phyloP scores from a whole-genome alignment of 345 rosid species.

The Murraya paniculata region DNA sequence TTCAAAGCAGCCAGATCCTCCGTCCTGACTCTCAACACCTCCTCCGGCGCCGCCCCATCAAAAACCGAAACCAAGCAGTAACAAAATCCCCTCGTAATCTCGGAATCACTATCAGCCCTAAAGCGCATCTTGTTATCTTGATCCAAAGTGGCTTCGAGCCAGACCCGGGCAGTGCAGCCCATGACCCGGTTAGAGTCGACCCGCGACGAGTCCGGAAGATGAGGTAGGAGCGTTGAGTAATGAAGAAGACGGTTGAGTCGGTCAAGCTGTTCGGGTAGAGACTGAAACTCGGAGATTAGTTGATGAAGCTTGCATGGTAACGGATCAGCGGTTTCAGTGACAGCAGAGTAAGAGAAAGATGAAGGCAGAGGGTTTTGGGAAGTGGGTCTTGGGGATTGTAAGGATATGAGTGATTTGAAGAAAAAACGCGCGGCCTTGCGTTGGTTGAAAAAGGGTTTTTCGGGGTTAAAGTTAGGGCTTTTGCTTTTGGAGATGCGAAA shows the following conservation, averaged over 20 bases:
- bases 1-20: slow-evolving; percentile 71
- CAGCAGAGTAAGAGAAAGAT: slow-evolving; percentile 55
- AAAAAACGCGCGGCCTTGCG: slow-evolving; percentile 15
- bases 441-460: slow-evolving; percentile 26
- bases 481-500: slow-evolving; percentile 26
- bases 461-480: slow-evolving; percentile 25
- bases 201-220: slow-evolving; percentile 53
- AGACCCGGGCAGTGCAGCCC: slow-evolving; percentile 95
- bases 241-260: slow-evolving; percentile 72
- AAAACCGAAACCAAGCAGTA: slow-evolving; percentile 66
- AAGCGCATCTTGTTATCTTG: slow-evolving; percentile 67
- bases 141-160: slow-evolving; percentile 72
- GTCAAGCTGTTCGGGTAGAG: slow-evolving; percentile 55
- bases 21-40: slow-evolving; percentile 63
- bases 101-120: slow-evolving; percentile 83
- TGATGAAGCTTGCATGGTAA: slow-evolving; percentile 47
- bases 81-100: slow-evolving; percentile 76
- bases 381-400: slow-evolving; percentile 29
- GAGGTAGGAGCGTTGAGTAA: slow-evolving; percentile 55
- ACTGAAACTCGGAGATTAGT: slow-evolving; percentile 61
- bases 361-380: slow-evolving; percentile 19
- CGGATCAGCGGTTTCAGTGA: slow-evolving; percentile 38
- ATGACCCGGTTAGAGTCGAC: slow-evolving; percentile 76
- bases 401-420: slow-evolving; percentile 33
- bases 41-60: slow-evolving; percentile 69